These are phyloP conservation scores for Metschnikowia borealis DNA, from an alignment of 805 yeast species.

Conservation along the genomic window DNA sequence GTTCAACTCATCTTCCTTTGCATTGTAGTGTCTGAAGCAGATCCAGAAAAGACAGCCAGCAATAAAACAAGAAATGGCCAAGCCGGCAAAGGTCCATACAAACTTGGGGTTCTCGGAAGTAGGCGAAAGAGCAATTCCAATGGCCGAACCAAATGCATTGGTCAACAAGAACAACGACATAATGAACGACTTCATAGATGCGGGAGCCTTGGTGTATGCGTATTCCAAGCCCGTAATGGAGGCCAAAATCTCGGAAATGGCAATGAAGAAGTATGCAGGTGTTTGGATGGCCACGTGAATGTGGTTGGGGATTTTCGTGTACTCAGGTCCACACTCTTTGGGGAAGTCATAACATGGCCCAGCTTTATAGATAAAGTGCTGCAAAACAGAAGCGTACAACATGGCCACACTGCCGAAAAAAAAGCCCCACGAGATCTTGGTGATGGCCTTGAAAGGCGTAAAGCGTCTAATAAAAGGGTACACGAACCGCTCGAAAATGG, in stretches of 20 bases:
- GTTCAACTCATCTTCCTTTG: conserved; percentile 55
- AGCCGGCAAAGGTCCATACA: conserved; percentile 64
- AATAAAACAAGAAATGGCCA: conserved; percentile 54
- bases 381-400: conserved; percentile 75
- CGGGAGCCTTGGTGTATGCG: conserved; percentile 81
- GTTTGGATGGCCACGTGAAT: conserved; percentile 67
- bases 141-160: conserved; percentile 72
- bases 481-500: conserved; percentile 58
- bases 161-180: conserved; percentile 65
- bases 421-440: conserved; percentile 70
- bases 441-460: conserved; percentile 63
- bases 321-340: conserved; percentile 43
- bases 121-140: conserved; percentile 69
- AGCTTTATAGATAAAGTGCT: conserved; percentile 60
- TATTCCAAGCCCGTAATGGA: conserved; percentile 79
- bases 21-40: conserved; percentile 51
- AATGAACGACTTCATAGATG: conserved; percentile 59
- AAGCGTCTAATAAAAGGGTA: conserved; percentile 45
- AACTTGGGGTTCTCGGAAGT: conserved; percentile 66
- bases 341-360: conserved; percentile 75
- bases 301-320: conserved; percentile 43
- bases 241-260: conserved; percentile 73
- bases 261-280: conserved; percentile 72
- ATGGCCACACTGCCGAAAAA: conserved; percentile 59
- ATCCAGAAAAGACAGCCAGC: conserved; percentile 64